Conservation (phyloP, 1,139 yeast species). For the Saccharomycopsis crataegensis region DNA sequence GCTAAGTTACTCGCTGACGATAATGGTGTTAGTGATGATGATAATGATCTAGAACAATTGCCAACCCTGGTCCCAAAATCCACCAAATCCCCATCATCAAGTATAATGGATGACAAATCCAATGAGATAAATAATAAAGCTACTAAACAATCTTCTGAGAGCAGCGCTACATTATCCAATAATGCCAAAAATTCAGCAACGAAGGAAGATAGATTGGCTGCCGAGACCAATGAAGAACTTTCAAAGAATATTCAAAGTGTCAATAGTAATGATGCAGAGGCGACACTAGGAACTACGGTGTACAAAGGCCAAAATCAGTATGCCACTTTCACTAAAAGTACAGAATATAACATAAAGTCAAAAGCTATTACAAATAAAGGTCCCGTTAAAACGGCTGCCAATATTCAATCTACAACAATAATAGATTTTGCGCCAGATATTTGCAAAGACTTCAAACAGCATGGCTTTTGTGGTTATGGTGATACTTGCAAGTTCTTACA, state of each 20-base stretch:
- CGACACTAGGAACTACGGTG: slow-evolving; percentile 9
- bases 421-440: slow-evolving; percentile 91
- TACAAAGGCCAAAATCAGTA: slow-evolving; percentile 32
- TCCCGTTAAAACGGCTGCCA: slow-evolving; percentile 40
- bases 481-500: slow-evolving; percentile 97
- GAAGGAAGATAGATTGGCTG: slow-evolving; percentile 29
- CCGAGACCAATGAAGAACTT: slow-evolving; percentile 26
- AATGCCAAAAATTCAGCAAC: slow-evolving; percentile 29
- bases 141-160: slow-evolving; percentile 7
- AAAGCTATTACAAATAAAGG: slow-evolving; percentile 24
- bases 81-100: not conserved
- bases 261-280: not conserved
- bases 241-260: not conserved
- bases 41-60: slow-evolving; percentile 5
- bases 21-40: slow-evolving; percentile 20
- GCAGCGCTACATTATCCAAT: slow-evolving; percentile 11
- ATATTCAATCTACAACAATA: slow-evolving; percentile 63
- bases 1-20: slow-evolving; percentile 14
- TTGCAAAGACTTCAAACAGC: slow-evolving; percentile 85
- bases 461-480: slow-evolving; percentile 96
- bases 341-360: slow-evolving; percentile 13
- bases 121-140: not conserved
- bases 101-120: not conserved
- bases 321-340: slow-evolving; percentile 24
- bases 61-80: slow-evolving; percentile 9